A percentile compares a stretch with the other conserved stretches of the same genome.
Conservation (phyloP, 805 yeast species). For the Wickerhamomyces rabaulensis region DNA sequence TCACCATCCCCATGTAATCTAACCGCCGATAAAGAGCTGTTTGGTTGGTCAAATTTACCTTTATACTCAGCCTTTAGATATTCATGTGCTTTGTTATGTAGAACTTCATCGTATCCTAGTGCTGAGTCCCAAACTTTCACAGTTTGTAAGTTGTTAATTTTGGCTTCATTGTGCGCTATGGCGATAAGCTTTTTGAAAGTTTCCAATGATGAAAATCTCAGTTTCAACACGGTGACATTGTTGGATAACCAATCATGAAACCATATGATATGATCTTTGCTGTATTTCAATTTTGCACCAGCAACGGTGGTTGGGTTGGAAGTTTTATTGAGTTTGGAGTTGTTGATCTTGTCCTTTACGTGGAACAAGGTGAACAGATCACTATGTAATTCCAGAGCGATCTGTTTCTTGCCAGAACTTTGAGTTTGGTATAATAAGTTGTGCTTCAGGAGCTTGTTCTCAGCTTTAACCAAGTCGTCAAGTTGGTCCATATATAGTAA, state of each 20-base stretch:
- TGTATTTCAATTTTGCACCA: constrained; percentile 26
- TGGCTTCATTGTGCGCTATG: constrained; percentile 31
- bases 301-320: constrained; percentile 8
- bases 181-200: constrained; percentile 25
- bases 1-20: constrained; percentile 23
- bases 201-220: constrained; percentile 13
- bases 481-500: constrained; percentile 28
- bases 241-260: constrained; percentile 35
- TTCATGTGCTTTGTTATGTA: constrained; percentile 4
- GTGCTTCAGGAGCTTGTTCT: constrained; percentile 18
- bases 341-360: constrained; percentile 30
- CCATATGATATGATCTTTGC: constrained; percentile 38
- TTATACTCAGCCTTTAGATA: constrained; percentile 7
- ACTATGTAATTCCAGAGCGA: constrained; percentile 31
- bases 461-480: constrained; percentile 24
- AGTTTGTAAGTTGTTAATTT: constrained; percentile 19
- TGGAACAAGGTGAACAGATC: constrained; percentile 40
- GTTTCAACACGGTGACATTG: constrained; percentile 20
- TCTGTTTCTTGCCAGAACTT: constrained; percentile 16
- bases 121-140: constrained; percentile 36
- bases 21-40: constrained; percentile 36
- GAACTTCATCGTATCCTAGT: constrained; percentile 13
- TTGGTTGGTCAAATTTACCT: constrained; percentile 23
- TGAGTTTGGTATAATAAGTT: constrained; percentile 18
- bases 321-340: constrained; percentile 22